phyloP scores from a whole-genome alignment of 805 yeast genomes.

The Kuraishia molischiana region DNA sequence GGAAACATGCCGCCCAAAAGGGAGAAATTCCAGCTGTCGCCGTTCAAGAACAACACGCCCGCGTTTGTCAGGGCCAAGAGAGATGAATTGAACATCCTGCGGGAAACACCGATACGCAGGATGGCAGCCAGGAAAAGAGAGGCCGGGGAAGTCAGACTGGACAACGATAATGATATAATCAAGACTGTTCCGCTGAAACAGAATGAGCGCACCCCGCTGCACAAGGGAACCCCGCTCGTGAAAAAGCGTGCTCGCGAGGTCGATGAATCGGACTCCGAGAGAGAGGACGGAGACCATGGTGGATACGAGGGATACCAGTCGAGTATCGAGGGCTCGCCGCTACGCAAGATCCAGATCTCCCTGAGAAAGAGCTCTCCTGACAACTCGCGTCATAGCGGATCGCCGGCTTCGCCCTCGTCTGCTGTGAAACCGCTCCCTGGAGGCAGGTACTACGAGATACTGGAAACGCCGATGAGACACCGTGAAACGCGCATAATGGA shows the following conservation, averaged over 20 bases:
- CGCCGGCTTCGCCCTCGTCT: no score
- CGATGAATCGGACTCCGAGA: neutral
- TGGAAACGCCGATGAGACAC: neutral
- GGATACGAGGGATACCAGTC: neutral
- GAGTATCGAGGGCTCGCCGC: neutral
- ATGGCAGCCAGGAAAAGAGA: neutral
- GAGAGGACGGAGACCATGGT: neutral
- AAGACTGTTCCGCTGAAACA: neutral
- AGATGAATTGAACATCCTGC: conserved; percentile 1
- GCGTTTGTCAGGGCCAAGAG: neutral
- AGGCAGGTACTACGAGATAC: neutral
- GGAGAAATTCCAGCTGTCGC: neutral
- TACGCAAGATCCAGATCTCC: neutral
- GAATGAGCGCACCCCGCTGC: neutral
- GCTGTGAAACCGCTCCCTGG: neutral
- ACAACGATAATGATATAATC: neutral
- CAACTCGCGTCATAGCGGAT: no score
- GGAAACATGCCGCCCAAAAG: neutral
- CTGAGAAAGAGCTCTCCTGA: neutral
- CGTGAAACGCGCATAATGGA: no score
- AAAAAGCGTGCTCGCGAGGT: neutral
- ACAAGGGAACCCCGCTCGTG: neutral
- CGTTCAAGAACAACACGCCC: conserved; percentile 1
- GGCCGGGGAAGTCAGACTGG: neutral
- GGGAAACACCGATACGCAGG: conserved; percentile 1